Evolutionary conservation across 2,329 filamentous ascomycete genomes (phyloP).

Genomic region (Laburnicola sp.): DNA sequence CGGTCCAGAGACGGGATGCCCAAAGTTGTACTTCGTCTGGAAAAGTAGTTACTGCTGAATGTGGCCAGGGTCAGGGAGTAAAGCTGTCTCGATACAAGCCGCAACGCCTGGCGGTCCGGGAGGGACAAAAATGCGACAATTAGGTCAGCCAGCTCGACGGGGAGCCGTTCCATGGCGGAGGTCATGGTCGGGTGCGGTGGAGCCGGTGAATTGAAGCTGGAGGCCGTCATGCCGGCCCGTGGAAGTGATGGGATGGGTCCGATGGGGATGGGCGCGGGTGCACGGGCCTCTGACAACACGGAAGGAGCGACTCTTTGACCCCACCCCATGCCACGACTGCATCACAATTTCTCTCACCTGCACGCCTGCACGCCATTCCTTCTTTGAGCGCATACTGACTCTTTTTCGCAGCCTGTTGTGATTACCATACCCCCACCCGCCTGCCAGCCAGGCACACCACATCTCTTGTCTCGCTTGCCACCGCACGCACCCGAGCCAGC

Average conservation of each 20-base stretch:
- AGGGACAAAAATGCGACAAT: slow-evolving; percentile 23
- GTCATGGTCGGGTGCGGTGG: slow-evolving; percentile 20
- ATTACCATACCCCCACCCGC: neutral
- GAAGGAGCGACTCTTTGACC: slow-evolving; percentile 1
- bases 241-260: neutral
- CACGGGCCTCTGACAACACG: slow-evolving; percentile 1
- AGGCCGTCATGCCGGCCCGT: neutral
- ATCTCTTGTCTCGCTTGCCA: neutral
- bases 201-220: neutral
- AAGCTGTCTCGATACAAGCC: slow-evolving; percentile 30
- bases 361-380: neutral
- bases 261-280: neutral
- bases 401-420: neutral
- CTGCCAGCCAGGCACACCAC: neutral
- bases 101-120: slow-evolving; percentile 22
- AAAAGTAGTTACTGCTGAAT: slow-evolving; percentile 30
- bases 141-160: slow-evolving; percentile 35
- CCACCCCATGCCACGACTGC: neutral
- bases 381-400: neutral
- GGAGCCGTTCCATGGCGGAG: slow-evolving; percentile 31
- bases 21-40: slow-evolving; percentile 27
- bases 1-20: slow-evolving; percentile 28
- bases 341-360: neutral
- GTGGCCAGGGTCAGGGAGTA: slow-evolving; percentile 24
- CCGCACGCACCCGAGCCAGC: neutral